Base-by-base conservation (phyloP, 192 early-diverging fungal genomes). In the Coemansia sp. region DNA sequence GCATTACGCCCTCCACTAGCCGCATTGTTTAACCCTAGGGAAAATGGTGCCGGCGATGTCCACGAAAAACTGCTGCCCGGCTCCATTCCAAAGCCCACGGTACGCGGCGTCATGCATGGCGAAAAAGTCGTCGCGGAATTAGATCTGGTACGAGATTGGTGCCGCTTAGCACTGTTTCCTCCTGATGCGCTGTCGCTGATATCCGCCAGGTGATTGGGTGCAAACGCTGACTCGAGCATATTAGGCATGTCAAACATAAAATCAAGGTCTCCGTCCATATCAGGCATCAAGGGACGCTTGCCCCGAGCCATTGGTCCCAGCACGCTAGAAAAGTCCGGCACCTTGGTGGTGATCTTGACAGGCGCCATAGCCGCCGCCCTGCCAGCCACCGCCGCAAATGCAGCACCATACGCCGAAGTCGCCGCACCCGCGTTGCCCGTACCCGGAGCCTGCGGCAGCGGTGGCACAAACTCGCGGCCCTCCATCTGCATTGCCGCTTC, bases 241-340 rank as follows among this genome's bases (percentile, higher is more conserved):
- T 60, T 42, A 9, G 72, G 60, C 35, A 50, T 57, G 29, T 40
- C 58, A 28, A 68, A 68, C 60, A 68, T 55, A 22, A 47, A 28
- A 35, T 74, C 64, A 2, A 53, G 53, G 24, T 53, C 57, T 0
- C 47, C 52, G 30, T 75, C 72, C 56, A 26, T 9, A 56, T 38
- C 46, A 41, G 19, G 5, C 11, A 19, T 30, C 25, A 23, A 28
- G 32, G 30, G 45, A 15, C 9, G 40, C 27, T n/a, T 53, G 39
- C 6, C 42, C 30, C 18, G 19, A 4, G 32, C 30, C 29, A 47
- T 17, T 13, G 42, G 42, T 25, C 1, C 44, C 13, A 56, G 19
- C 38, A 73, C 70, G 30, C 66, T 63, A 2, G 70, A 60, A 54
- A 73, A 73, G 46, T 73, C 70, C 4, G 70, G 70, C 9, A 66